Evolutionary conservation across 768 basidiomycete species (phyloP).

Genomic region (Leccinum uliginosum): DNA sequence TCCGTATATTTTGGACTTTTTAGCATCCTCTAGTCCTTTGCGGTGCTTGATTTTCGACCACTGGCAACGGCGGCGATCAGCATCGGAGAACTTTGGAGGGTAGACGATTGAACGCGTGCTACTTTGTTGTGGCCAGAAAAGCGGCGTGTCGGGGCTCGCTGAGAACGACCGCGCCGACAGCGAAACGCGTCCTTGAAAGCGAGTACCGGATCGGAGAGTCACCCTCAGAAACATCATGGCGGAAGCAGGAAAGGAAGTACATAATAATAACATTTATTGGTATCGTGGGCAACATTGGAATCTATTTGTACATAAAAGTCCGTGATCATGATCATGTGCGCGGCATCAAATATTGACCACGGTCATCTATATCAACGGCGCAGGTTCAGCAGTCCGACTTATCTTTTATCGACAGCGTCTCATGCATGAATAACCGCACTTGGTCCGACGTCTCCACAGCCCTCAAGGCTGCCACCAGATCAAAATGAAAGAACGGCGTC

Average conservation of each 20-base stretch:
- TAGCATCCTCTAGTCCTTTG: constrained; percentile 61
- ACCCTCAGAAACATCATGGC: constrained; percentile 1
- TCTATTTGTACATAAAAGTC: background rate
- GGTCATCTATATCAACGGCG: too few relatives aligned
- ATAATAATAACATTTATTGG: background rate
- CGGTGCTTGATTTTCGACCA: constrained; percentile 77
- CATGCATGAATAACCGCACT: constrained; percentile 1
- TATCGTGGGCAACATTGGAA: background rate
- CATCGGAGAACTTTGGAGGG: background rate
- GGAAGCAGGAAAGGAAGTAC: background rate
- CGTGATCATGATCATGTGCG: background rate
- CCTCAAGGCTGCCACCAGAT: constrained; percentile 65
- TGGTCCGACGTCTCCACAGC: constrained; percentile 52
- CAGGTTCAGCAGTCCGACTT: background rate
- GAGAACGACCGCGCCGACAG: constrained; percentile 25
- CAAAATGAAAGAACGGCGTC: constrained; percentile 91
- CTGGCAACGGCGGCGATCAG: constrained; percentile 30
- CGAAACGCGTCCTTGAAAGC: background rate
- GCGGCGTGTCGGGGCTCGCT: constrained; percentile 13
- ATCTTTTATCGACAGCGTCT: constrained; percentile 9
- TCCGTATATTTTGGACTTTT: constrained; percentile 54
- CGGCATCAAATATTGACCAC: too few relatives aligned
- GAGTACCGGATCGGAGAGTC: background rate
- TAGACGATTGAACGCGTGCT: background rate
- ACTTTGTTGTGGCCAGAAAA: constrained; percentile 43